Evolutionary conservation across 2,329 filamentous ascomycete species (phyloP).

Genomic region (Sordariomycetes sp.): DNA sequence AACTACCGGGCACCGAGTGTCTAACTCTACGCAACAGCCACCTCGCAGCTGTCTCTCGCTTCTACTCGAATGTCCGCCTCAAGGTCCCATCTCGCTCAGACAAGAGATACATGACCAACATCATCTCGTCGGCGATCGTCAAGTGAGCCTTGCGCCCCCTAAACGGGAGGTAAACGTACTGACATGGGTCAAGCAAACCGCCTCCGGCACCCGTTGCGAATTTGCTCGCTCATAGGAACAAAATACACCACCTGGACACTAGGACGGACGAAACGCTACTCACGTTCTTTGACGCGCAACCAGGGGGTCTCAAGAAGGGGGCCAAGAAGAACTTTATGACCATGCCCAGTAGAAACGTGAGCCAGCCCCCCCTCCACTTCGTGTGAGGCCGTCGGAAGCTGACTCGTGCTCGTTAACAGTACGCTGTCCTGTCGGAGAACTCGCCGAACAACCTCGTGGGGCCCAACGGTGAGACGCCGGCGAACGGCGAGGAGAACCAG

Average conservation of each 20-base stretch:
- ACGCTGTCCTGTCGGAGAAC: slow-evolving; percentile 83
- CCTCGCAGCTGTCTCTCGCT: slow-evolving; percentile 81
- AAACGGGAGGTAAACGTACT: too few relatives aligned
- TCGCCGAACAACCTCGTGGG: slow-evolving; percentile 39
- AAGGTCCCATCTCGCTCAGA: slow-evolving; percentile 70
- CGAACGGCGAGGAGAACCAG: neutral
- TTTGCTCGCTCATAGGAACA: slow-evolving; percentile 83
- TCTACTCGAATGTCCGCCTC: slow-evolving; percentile 82
- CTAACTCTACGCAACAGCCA: slow-evolving; percentile 30
- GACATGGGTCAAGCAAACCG: slow-evolving; percentile 28
- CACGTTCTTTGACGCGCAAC: slow-evolving; percentile 83
- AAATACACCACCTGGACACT: slow-evolving; percentile 55
- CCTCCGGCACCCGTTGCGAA: slow-evolving; percentile 83
- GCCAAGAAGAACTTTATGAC: slow-evolving; percentile 70
- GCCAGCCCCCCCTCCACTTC: too few relatives aligned
- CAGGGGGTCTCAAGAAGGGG: slow-evolving; percentile 66
- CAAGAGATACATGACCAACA: slow-evolving; percentile 89
- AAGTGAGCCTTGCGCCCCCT: slow-evolving; percentile 45
- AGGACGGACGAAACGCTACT: slow-evolving; percentile 89
- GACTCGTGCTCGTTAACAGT: slow-evolving; percentile 22
- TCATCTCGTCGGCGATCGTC: slow-evolving; percentile 89
- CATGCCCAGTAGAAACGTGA: slow-evolving; percentile 72
- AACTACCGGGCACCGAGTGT: too few relatives aligned
- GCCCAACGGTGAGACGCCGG: neutral
- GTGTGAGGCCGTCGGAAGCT: too few relatives aligned